A percentile compares a stretch with the other conserved stretches of the same genome.
Evolutionary conservation across 371 early-diverging fungal species (phyloP).

Genomic region (Zychaea mexicana): DNA sequence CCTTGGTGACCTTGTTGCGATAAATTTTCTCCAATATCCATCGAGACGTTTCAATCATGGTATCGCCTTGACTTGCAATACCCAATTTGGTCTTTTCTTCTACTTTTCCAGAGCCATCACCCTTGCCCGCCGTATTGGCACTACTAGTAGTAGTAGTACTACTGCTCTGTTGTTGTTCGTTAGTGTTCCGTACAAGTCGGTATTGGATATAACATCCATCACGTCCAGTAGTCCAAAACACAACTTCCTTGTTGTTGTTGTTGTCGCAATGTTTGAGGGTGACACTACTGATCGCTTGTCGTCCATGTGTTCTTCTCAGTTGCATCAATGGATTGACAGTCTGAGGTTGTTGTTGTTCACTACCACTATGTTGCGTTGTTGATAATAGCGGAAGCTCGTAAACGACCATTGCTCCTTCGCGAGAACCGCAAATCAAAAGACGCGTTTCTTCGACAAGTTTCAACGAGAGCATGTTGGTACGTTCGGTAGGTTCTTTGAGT

Average conservation of each 20-base stretch:
- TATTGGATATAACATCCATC: slow-evolving; percentile 72
- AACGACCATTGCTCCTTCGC: slow-evolving; percentile 61
- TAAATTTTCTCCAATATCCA: slow-evolving; percentile 57
- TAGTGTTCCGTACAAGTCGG: slow-evolving; percentile 33
- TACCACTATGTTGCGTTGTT: not conserved
- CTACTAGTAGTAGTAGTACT: too few species aligned
- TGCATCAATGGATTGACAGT: slow-evolving; percentile 31
- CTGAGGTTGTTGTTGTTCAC: not conserved
- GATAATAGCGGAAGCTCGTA: slow-evolving; percentile 42
- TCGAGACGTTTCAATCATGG: slow-evolving; percentile 26
- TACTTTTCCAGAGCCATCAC: too few species aligned
- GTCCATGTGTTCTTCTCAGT: slow-evolving; percentile 44
- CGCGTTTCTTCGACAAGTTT: slow-evolving; percentile 42
- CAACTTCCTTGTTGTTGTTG: slow-evolving; percentile 37
- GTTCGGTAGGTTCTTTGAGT: slow-evolving; percentile 48
- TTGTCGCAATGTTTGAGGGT: slow-evolving; percentile 23
- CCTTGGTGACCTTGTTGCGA: slow-evolving; percentile 70
- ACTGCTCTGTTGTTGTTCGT: not conserved
- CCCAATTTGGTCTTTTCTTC: slow-evolving; percentile 31
- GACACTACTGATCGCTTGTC: slow-evolving; percentile 59
- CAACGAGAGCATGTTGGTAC: slow-evolving; percentile 51
- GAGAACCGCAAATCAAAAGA: slow-evolving; percentile 61
- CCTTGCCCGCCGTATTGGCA: too few species aligned
- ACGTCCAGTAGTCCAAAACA: slow-evolving; percentile 68
- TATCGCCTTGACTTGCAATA: slow-evolving; percentile 40